Evolutionary conservation across 129 eudicot species (phyloP), one percentile per base, ranked within the genome.

Genomic region (Centaurea solstitialis): DNA sequence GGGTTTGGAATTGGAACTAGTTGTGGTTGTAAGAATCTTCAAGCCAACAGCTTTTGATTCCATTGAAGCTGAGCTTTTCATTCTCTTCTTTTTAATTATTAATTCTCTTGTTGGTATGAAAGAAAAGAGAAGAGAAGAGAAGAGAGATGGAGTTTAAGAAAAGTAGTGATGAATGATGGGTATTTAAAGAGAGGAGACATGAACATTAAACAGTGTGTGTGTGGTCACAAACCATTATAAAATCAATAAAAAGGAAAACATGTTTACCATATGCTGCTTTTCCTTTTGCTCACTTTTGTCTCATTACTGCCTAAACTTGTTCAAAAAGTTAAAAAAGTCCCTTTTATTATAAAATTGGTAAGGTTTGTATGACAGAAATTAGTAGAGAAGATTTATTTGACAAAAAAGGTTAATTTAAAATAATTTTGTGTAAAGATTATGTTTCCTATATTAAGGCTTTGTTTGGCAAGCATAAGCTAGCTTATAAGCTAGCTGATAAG

Each of bases 1-100:
- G 59, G 90, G 84, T 24, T 82, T 90, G 33, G 78, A 80, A 41
- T 30, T 59, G 15, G 59, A 18, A 28, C 33, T 18, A 5, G 73
- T 61, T 15, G 80, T 71, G 30, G 65, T 22, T 68, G 77, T 74
- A 33, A 89, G 78, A 9, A 82, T 82, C 80, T 81, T 66, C 17
- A 89, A 69, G 0, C 93, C 93, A 75, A 80, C 90, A 33, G 72
- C 69, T 62, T 62, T 78, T 33, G 78, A 62, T 47, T 77, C 78
- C 18, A 76, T 50, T 61, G 81, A 76, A 21, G 50, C 66, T 38
- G 18, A 50, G 62, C 33, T 40, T 22, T 13, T 79, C 82, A 69
- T 28, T 50, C 30, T 13, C 26, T 37, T 7, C 30, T 26, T 26
- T 26, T 26, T 26, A 26, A 2, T 18, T 6, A 24, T 22, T 22